Percentiles rank a stretch among this genome's conserved stretches.
phyloP scores from a whole-genome alignment of 441 rosid genomes.

The Populus hybrid region DNA sequence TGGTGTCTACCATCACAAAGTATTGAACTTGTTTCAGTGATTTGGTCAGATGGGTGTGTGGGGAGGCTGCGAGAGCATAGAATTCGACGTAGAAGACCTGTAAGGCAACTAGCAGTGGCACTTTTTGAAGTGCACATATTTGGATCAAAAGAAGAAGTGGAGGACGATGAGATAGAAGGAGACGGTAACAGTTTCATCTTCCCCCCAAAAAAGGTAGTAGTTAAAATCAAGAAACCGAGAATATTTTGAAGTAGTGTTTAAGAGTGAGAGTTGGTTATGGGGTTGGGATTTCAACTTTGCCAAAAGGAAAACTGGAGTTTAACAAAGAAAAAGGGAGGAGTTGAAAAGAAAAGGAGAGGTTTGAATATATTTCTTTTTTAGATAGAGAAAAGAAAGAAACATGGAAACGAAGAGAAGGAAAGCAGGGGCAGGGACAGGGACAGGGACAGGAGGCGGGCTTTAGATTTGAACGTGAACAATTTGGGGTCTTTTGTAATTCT shows the following conservation, averaged over 20 bases:
- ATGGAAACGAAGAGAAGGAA: not conserved
- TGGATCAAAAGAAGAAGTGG: constrained; percentile 31
- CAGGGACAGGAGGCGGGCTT: constrained; percentile 38
- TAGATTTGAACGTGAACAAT: constrained; percentile 30
- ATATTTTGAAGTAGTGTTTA: not conserved
- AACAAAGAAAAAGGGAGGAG: not conserved
- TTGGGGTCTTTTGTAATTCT: not conserved
- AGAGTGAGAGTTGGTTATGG: not conserved
- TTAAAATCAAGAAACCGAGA: no score
- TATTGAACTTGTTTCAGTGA: constrained; percentile 29
- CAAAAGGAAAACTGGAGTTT: not conserved
- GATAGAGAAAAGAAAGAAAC: not conserved
- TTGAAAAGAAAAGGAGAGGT: constrained; percentile 7
- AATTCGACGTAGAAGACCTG: constrained; percentile 52
- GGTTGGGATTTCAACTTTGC: constrained; percentile 13
- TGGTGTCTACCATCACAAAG: constrained; percentile 5
- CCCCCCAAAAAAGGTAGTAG: constrained; percentile 8
- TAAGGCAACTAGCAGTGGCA: constrained; percentile 44
- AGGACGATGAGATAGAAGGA: constrained; percentile 36
- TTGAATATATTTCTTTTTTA: not conserved
- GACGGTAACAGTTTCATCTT: constrained; percentile 40
- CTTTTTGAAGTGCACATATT: constrained; percentile 30
- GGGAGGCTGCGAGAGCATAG: constrained; percentile 56
- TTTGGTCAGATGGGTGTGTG: constrained; percentile 55
- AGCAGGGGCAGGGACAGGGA: not conserved